A percentile compares a stretch with the other conserved stretches of the same genome.
Conservation (phyloP, 225 moss, liverwort and hornwort species). For the Marchantia paleacea region DNA sequence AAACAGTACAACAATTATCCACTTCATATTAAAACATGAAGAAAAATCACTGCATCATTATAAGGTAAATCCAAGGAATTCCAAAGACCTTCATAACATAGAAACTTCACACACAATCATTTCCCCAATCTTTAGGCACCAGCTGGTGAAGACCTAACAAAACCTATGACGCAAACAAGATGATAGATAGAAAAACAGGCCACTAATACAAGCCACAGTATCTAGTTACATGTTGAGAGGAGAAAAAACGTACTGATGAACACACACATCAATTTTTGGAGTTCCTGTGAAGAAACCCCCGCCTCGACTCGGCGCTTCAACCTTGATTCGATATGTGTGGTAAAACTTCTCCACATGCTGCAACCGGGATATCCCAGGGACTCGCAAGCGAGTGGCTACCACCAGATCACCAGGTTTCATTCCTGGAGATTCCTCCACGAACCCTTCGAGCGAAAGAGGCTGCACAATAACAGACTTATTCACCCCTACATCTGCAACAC, state of each 20-base stretch:
- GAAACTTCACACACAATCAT: no score
- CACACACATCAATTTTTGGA: conserved; percentile 75
- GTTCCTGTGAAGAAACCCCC: conserved; percentile 20
- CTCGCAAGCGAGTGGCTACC: conserved; percentile 72
- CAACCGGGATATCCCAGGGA: conserved; percentile 66
- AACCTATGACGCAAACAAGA: background rate
- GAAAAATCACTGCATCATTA: no score
- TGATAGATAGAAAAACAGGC: background rate
- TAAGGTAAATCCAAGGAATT: no score
- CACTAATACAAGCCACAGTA: background rate
- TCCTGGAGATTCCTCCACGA: conserved; percentile 66
- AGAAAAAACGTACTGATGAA: conserved; percentile 64
- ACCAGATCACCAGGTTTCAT: conserved; percentile 57
- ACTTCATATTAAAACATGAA: background rate
- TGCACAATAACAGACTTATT: conserved; percentile 59
- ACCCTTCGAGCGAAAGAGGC: conserved; percentile 65
- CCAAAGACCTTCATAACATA: no score
- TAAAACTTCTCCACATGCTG: conserved; percentile 68
- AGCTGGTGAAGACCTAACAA: no score
- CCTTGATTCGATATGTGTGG: conserved; percentile 59
- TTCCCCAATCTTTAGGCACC: no score
- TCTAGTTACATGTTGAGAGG: background rate
- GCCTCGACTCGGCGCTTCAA: conserved; percentile 34
- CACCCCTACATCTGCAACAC: conserved; percentile 62
- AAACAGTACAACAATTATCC: background rate